Base-by-base conservation (phyloP, 129 eudicot genomes). In the Mikania micrantha region DNA sequence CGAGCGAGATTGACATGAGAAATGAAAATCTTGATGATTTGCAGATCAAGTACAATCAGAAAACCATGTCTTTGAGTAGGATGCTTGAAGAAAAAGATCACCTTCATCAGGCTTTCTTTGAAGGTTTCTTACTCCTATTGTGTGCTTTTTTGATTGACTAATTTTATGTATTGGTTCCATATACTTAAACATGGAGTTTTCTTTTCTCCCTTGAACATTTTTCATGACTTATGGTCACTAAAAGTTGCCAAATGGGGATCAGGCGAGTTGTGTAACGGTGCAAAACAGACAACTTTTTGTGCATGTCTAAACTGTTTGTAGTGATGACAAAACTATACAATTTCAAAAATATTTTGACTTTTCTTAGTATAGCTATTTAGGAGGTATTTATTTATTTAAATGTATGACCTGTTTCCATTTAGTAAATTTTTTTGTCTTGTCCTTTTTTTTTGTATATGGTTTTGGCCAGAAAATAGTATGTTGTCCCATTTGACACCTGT, bases 11-110 rank as follows among this genome's bases (percentile, higher is more conserved):
- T 64, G 99, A 94, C 38, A 64, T 67, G 87, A 85, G 79, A 50
- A 89, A 81, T 66, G 85, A 85, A 41, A 85, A 82, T 67, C 60
- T 90, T 67, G 90, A 85, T 71, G 83, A 84, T 78, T 63, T 90
- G 80, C 84, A 82, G 74, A 68, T 74, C 24, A 77, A 83, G 60
- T 85, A 72, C 73, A 90, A 94, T 53, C 83, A 84, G 60, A 85
- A 78, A 65, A 66, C 74, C 9, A 24, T 90, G 88, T 84, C 93
- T 7, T 74, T 89, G 57, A 77, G 81, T 60, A 64, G 87, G 80
- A 73, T 87, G 90, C 82, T 89, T 5, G 84, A 72, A 38, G 99
- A 94, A 73, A 90, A 94, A 68, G 97, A 90, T 69, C 29, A 22
- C 45, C 85, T 90, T 44, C 95, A 94, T 66, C 88, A 80, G 17